Conservation (phyloP, 108 stramenopile species). For the Aurantiochytrium sp. region DNA sequence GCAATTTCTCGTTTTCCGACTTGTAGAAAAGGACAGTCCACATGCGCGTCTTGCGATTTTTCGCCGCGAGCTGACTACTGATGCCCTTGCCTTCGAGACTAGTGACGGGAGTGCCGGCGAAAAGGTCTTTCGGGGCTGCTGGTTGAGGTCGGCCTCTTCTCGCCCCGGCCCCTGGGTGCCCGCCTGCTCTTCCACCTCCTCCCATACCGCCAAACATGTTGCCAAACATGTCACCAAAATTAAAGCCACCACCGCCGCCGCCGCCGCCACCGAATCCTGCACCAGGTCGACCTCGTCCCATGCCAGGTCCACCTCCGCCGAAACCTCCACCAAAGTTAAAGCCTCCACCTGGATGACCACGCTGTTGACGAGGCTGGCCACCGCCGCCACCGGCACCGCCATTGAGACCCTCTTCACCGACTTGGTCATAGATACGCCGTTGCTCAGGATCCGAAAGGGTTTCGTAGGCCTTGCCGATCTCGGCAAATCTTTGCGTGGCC, state of each 20-base stretch:
- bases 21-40: not conserved
- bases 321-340: not conserved
- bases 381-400: not conserved
- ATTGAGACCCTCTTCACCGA: conserved; percentile 35
- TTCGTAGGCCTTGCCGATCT: conserved; percentile 81
- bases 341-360: not conserved
- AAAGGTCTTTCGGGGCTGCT: not conserved
- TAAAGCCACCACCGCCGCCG: not conserved
- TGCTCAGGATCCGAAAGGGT: conserved; percentile 74
- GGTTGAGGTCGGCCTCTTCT: not conserved
- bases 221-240: conserved; percentile 1
- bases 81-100: not conserved
- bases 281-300: not conserved
- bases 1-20: not conserved
- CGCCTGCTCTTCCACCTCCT: not conserved
- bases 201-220: conserved; percentile 8
- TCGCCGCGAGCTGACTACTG: not conserved
- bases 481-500: conserved; percentile 47
- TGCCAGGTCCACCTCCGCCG: not conserved
- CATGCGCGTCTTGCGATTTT: not conserved
- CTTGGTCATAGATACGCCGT: conserved; percentile 72
- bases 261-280: not conserved
- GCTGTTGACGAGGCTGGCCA: not conserved
- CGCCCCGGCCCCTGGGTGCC: not conserved
- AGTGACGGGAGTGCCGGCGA: not conserved